Evolutionary conservation across 164 flowering plant genomes (phyloP), one percentile per base, ranked within the genome.

Genomic region (Sextonia rubra): DNA sequence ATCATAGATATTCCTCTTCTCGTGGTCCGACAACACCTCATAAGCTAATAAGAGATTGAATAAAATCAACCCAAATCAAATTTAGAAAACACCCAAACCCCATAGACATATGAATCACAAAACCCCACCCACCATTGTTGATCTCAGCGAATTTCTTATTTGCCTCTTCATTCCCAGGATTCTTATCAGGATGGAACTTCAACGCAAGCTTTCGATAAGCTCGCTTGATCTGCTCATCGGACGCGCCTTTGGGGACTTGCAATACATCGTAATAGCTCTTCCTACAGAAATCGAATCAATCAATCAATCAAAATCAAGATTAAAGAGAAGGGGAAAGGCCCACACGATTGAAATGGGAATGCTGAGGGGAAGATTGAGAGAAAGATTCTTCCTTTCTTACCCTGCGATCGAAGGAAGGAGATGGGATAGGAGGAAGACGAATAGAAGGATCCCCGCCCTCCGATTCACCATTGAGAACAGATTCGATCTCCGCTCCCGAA

Each of bases 131-230:
- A 95, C 99, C 99, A 77, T 96, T 96, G 69, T 76, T 96, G 63
- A 96, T 96, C 77, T 96, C 99, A 0, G 98, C 91, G 69, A 96
- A 96, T 84, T 68, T 83, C 86, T 88, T 92, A 73, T 85, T 92
- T 2, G 99, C 98, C 79, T 96, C 99, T 73, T 93, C 99, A 72
- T 93, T 96, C n/a, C 97, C 99, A 60, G 77, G 94, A 73, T 96
- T 96, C 84, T 96, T 96, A 78, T 96, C 99, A 3, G 99, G 99
- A 82, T 96, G 99, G 67, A 88, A 96, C 84, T 96, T 96, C 87
- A 96, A 80, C 0, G 98, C 99, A 0, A 96, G 86, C 79, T 96
- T 96, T 72, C 99, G 74, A 64, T 96, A 96, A 12, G 98, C 95
- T 77, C 98, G 82, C 75, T 96, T 96, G 77, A 96, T 96, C 89